Percentiles rank a stretch among this genome's conserved stretches.
phyloP scores from a whole-genome alignment of 257 asterid species.

The Mitragyna speciosa region DNA sequence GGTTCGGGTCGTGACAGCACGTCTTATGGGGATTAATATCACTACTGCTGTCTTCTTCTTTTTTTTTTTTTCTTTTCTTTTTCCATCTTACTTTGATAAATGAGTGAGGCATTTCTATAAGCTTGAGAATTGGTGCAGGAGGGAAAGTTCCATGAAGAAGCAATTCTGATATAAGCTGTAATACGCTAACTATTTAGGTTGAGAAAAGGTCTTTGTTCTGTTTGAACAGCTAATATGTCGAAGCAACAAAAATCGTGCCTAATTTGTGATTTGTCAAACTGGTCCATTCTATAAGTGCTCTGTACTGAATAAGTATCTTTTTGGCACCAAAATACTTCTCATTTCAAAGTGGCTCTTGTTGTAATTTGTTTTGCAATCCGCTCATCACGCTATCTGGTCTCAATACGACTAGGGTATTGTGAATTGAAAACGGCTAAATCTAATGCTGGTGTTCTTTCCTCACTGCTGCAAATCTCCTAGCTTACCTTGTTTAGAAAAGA shows the following conservation, averaged over 20 bases:
- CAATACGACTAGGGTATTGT: background rate
- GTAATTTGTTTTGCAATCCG: too few relatives aligned
- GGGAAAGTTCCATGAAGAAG: background rate
- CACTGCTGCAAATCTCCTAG: too few relatives aligned
- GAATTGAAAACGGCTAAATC: background rate
- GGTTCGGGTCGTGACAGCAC: too few relatives aligned
- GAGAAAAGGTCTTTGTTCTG: background rate
- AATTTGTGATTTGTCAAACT: background rate
- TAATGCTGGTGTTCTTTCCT: background rate
- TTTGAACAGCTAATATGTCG: too few relatives aligned
- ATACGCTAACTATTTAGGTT: background rate
- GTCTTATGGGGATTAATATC: background rate
- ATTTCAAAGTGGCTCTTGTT: background rate
- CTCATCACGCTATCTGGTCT: too few relatives aligned
- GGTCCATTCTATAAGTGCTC: background rate
- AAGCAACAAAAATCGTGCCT: too few relatives aligned
- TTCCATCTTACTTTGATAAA: background rate
- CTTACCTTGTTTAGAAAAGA: too few relatives aligned
- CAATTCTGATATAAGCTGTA: too few relatives aligned
- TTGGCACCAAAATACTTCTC: background rate
- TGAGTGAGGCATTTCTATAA: background rate
- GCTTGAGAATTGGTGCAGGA: background rate
- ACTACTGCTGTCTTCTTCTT: background rate
- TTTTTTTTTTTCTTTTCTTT: too few relatives aligned
- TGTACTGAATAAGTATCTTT: background rate